Base-by-base conservation (phyloP, 2,329 filamentous ascomycete species). In the Neoarthrinium moseri region DNA sequence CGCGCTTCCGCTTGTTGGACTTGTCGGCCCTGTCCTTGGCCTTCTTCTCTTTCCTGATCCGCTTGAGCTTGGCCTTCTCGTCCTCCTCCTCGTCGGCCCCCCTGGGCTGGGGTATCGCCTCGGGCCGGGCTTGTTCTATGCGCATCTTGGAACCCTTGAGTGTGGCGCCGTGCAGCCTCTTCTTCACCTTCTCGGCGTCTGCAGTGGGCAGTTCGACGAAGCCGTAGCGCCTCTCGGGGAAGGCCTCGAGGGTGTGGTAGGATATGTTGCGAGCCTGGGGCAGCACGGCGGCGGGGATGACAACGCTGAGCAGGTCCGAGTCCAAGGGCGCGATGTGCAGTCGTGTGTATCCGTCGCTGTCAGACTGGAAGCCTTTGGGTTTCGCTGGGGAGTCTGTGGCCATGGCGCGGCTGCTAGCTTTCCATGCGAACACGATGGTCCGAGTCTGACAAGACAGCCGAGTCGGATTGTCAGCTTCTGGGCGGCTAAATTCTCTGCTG, bases 251-350 rank as follows among this genome's bases (percentile, higher is more conserved):
- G 5, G 75, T 74, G 67, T 97, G 92, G 69, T 86, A 96, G n/a
- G 91, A 96, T 43, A 96, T 80, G 62, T 91, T 89, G 50, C 83
- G 82, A 17, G 89, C 89, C 36, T 73, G 72, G 12, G 82, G 74
- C 27, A 83, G 79, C 12, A 89, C 62, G 1, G 85, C 78, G 1
- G 84, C 74, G 18, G 89, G 83, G 38, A 99, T 67, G 49, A 95
- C 80, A 39, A 86, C 74, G 46, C 80, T 77, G 46, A 94, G 74
- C 15, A 97, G 79, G 6, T 86, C 81, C 30, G 86, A 73, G 58
- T 85, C 90, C 56, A 99, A 79, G 38, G 94, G 94, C 13, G 89
- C 86, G 57, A 99, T 94, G 69, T 99, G 90, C 43, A 99, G 80
- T 56, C 90, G 81, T 27, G 69, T 72, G 58, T 71, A 74, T 24